phyloP scores from a whole-genome alignment of 345 rosid species.

The Boechera stricta region DNA sequence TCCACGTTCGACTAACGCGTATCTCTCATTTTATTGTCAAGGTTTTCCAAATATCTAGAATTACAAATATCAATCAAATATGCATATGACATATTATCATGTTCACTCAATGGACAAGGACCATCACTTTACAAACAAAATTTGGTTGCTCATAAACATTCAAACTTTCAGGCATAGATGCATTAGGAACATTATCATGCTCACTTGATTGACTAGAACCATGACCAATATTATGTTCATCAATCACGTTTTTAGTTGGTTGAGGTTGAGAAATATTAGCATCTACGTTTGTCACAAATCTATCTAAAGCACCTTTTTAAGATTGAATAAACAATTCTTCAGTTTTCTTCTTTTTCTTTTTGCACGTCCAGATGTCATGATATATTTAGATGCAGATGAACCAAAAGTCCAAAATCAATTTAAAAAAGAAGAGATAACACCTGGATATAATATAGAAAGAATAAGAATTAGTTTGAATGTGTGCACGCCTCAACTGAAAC shows the following conservation, averaged over 20 bases:
- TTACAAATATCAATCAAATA: neutral
- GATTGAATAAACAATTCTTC: neutral
- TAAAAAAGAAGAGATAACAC: too few species aligned
- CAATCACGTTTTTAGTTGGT: neutral
- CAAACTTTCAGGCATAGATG: neutral
- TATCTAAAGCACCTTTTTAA: neutral
- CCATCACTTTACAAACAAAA: neutral
- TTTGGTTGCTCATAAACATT: too few species aligned
- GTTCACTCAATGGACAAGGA: neutral
- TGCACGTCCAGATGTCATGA: neutral
- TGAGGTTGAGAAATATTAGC: neutral
- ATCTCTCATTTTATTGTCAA: neutral
- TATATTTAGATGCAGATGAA: too few species aligned
- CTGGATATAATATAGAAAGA: too few species aligned
- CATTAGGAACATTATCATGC: neutral
- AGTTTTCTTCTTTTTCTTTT: neutral
- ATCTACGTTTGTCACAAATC: neutral
- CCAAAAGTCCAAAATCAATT: too few species aligned
- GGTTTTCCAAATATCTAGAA: neutral
- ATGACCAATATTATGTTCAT: neutral
- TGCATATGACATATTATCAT: neutral
- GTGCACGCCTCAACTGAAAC: too few species aligned
- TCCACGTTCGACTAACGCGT: neutral
- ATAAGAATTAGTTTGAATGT: too few species aligned
- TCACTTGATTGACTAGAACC: neutral